These are phyloP conservation scores for Stagonosporopsis chrysanthemi DNA, from an alignment of 2,329 filamentous ascomycete species.

Conservation along the genomic window DNA sequence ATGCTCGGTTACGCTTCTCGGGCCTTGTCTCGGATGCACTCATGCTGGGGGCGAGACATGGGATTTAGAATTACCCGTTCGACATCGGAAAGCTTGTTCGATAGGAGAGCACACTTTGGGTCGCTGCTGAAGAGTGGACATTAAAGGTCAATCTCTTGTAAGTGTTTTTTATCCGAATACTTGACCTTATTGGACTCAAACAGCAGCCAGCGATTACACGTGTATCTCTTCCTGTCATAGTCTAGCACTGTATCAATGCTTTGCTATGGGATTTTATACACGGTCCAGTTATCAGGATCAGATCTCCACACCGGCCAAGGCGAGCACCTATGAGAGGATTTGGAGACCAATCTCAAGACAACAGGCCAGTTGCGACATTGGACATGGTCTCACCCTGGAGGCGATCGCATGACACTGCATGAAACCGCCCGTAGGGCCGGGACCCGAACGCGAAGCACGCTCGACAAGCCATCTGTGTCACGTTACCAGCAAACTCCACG, in stretches of 20 bases:
- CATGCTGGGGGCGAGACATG: neutral
- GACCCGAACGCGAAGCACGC: conserved; percentile 5
- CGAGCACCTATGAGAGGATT: too few relatives aligned
- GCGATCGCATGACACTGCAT: neutral
- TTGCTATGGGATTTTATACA: neutral
- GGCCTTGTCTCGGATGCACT: neutral
- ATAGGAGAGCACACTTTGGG: neutral
- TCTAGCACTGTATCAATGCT: neutral
- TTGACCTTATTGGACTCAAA: neutral
- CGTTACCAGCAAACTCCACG: neutral
- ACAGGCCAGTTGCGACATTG: neutral
- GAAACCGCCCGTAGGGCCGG: neutral
- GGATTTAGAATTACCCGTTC: neutral
- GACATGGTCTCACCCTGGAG: neutral
- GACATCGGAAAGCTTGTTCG: neutral
- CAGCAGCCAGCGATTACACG: neutral
- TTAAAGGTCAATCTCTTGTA: neutral
- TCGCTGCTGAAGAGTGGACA: neutral
- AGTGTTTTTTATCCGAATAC: neutral
- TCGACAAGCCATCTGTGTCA: conserved; percentile 2
- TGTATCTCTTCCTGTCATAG: neutral
- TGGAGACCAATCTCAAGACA: neutral
- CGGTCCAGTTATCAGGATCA: neutral
- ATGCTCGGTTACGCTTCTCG: neutral
- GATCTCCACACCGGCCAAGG: neutral